phyloP scores from a whole-genome alignment of 1,284 basidiomycete species.

The Ceratobasidium sp. region DNA sequence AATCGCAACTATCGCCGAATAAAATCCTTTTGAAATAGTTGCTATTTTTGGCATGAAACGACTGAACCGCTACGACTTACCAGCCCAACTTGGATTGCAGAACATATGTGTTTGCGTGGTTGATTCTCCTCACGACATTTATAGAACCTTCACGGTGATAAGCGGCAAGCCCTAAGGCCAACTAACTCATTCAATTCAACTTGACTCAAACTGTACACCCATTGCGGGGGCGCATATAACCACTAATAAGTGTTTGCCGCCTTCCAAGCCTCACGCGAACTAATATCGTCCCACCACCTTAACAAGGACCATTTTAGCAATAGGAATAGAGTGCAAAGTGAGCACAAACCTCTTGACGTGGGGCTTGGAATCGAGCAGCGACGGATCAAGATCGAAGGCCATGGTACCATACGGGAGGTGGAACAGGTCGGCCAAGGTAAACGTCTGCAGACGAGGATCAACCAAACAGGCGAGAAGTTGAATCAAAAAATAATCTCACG shows the following conservation, averaged over 20 bases:
- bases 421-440: conserved; percentile 51
- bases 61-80: too few relatives aligned
- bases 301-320: too few relatives aligned
- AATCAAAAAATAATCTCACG: conserved; percentile 51
- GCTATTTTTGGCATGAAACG: too few relatives aligned
- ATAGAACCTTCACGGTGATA: too few relatives aligned
- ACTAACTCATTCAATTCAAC: too few relatives aligned
- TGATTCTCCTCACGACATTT: too few relatives aligned
- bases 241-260: not conserved
- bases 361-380: not conserved
- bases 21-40: too few relatives aligned
- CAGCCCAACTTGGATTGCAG: too few relatives aligned
- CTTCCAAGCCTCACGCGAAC: not conserved
- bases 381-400: conserved; percentile 44
- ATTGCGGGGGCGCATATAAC: not conserved
- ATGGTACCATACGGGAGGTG: conserved; percentile 62
- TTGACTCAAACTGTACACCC: not conserved
- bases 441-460: conserved; percentile 3
- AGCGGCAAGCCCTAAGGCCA: too few relatives aligned
- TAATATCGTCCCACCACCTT: not conserved
- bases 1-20: too few relatives aligned
- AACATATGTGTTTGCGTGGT: too few relatives aligned
- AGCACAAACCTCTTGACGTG: conserved; percentile 54
- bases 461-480: not conserved
- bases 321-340: conserved; percentile 42